Percentiles rank a stretch among this genome's conserved stretches.
phyloP scores from a whole-genome alignment of 495 filamentous ascomycete genomes.

The Aspergillus sclerotioniger region DNA sequence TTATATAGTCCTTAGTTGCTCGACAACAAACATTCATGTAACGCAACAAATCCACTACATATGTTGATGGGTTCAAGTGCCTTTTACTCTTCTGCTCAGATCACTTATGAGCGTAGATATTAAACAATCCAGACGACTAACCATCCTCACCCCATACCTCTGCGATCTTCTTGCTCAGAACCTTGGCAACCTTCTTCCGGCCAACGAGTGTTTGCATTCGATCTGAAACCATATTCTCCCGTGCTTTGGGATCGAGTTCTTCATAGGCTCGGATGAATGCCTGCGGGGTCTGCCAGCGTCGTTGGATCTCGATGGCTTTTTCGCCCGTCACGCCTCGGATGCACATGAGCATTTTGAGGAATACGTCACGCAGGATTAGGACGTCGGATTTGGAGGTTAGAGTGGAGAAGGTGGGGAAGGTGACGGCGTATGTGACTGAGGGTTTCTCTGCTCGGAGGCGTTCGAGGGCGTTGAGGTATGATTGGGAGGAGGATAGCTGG shows the following conservation, averaged over 20 bases:
- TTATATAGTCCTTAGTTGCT: not conserved
- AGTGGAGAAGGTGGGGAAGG: slow-evolving; percentile 68
- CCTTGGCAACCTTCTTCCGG: slow-evolving; percentile 64
- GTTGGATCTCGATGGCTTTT: slow-evolving; percentile 79
- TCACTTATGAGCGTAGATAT: not conserved
- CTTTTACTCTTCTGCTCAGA: not conserved
- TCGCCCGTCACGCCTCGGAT: slow-evolving; percentile 74
- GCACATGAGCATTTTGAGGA: slow-evolving; percentile 86
- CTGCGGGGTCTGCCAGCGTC: slow-evolving; percentile 68
- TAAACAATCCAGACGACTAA: slow-evolving; percentile 1
- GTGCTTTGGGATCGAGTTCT: slow-evolving; percentile 46
- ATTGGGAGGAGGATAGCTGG: slow-evolving; percentile 60
- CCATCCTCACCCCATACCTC: slow-evolving; percentile 64
- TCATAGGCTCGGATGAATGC: slow-evolving; percentile 68
- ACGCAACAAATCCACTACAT: no score
- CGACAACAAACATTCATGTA: no score
- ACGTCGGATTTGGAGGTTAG: slow-evolving; percentile 72
- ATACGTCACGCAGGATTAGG: slow-evolving; percentile 72
- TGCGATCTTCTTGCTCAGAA: slow-evolving; percentile 65
- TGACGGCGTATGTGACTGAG: slow-evolving; percentile 58
- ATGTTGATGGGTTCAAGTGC: no score
- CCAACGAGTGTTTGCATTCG: slow-evolving; percentile 57
- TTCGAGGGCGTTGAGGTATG: slow-evolving; percentile 65
- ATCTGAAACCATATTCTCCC: slow-evolving; percentile 49
- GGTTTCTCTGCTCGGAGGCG: slow-evolving; percentile 52